phyloP scores from a whole-genome alignment of 2,329 filamentous ascomycete species.

The Chaetomiaceae sp. region DNA sequence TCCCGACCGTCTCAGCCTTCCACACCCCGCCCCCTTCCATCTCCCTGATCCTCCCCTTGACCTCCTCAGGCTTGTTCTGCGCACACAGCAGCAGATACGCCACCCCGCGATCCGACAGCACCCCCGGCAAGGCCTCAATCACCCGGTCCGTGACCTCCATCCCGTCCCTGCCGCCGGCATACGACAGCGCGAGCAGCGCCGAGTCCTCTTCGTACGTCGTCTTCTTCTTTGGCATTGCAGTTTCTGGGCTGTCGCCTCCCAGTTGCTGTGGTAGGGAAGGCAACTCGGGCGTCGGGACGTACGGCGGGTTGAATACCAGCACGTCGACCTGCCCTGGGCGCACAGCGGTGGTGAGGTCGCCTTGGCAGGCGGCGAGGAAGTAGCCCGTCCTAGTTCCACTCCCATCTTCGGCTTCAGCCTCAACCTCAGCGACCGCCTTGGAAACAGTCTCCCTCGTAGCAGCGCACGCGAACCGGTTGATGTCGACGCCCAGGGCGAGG shows the following conservation, averaged over 20 bases:
- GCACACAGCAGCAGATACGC: conserved; percentile 88
- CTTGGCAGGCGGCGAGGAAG: conserved; percentile 64
- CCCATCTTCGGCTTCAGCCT: neutral
- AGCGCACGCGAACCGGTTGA: conserved; percentile 77
- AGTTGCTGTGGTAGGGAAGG: conserved; percentile 43
- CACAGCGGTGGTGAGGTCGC: conserved; percentile 64
- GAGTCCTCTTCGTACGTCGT: conserved; percentile 71
- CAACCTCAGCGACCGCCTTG: conserved; percentile 34
- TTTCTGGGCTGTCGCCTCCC: no score
- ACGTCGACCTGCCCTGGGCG: conserved; percentile 64
- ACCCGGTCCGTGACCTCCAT: conserved; percentile 91
- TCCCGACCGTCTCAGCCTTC: conserved; percentile 72
- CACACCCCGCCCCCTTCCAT: conserved; percentile 42
- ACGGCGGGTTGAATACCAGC: conserved; percentile 93
- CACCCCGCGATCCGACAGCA: conserved; percentile 65
- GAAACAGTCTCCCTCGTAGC: conserved; percentile 68
- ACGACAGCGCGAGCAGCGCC: conserved; percentile 77
- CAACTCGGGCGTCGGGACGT: conserved; percentile 79
- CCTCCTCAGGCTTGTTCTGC: conserved; percentile 71
- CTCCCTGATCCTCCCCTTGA: conserved; percentile 30
- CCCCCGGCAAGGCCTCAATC: conserved; percentile 60
- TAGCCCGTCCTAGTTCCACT: conserved; percentile 31
- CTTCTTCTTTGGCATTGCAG: neutral
- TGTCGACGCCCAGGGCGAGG: conserved; percentile 73
- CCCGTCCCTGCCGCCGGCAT: conserved; percentile 82